Evolutionary conservation across 2,329 filamentous ascomycete species (phyloP).

Genomic region (Neodidymelliopsis sp.): DNA sequence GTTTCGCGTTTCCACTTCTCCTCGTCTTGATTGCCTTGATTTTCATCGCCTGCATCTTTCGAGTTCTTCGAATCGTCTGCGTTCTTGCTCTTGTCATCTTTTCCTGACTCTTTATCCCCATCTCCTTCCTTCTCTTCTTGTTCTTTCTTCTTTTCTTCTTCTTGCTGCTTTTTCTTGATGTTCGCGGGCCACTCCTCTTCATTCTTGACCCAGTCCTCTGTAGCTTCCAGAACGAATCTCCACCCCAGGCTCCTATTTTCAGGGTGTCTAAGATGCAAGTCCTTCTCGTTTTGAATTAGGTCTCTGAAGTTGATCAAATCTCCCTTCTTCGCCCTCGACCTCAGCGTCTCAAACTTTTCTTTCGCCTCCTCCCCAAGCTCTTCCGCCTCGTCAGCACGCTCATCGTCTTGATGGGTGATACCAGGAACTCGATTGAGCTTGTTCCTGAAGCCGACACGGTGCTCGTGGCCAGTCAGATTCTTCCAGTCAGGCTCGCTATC

Average conservation of each 20-base stretch:
- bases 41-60: neutral
- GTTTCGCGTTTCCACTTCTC: slow-evolving; percentile 31
- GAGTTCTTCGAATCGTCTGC: neutral
- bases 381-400: slow-evolving; percentile 34
- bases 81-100: slow-evolving; percentile 21
- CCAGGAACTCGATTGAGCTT: slow-evolving; percentile 49
- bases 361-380: slow-evolving; percentile 34
- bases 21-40: slow-evolving; percentile 35
- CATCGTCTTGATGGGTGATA: slow-evolving; percentile 44
- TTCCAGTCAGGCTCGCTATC: slow-evolving; percentile 55
- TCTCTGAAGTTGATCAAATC: slow-evolving; percentile 52
- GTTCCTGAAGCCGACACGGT: slow-evolving; percentile 53
- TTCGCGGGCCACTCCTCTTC: slow-evolving; percentile 60
- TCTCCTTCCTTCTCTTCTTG: slow-evolving; percentile 25
- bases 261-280: slow-evolving; percentile 55
- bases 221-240: slow-evolving; percentile 59
- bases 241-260: slow-evolving; percentile 57
- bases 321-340: slow-evolving; percentile 32
- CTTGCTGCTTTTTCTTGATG: slow-evolving; percentile 48
- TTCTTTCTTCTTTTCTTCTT: slow-evolving; percentile 18
- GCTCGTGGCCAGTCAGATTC: slow-evolving; percentile 39
- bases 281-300: slow-evolving; percentile 38
- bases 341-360: slow-evolving; percentile 34
- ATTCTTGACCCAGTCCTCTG: slow-evolving; percentile 60
- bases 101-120: no score